Evolutionary conservation across 2,329 filamentous ascomycete species (phyloP).

Genomic region (Huntiella abstrusa): DNA sequence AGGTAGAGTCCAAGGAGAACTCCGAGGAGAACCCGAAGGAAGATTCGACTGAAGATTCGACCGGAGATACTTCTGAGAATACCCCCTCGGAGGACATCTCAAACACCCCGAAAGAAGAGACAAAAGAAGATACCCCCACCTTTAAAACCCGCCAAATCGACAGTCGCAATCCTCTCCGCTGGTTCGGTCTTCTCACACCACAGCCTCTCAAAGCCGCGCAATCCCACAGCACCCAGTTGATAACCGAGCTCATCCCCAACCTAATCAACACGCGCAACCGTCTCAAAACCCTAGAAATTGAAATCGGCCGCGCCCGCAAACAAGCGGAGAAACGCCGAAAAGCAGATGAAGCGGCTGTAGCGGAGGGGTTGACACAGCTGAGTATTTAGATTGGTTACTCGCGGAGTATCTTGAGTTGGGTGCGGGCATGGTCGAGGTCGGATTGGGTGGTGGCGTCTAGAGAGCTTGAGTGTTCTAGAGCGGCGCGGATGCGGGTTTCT

Average conservation of each 20-base stretch:
- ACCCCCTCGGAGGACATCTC: conserved; percentile 9
- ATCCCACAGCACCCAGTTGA: conserved; percentile 31
- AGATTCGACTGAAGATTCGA: conserved; percentile 4
- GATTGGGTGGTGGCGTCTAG: too few relatives aligned
- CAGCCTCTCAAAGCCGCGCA: conserved; percentile 39
- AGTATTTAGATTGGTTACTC: too few relatives aligned
- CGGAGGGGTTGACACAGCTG: not conserved
- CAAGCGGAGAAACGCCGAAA: conserved; percentile 27
- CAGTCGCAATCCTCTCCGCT: conserved; percentile 33
- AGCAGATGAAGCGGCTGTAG: not conserved
- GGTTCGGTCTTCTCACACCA: conserved; percentile 38
- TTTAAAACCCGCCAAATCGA: conserved; percentile 1
- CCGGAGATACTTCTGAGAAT: not conserved
- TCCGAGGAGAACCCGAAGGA: conserved; percentile 4
- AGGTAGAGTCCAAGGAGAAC: conserved; percentile 1
- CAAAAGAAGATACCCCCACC: not conserved
- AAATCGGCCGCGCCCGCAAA: conserved; percentile 44
- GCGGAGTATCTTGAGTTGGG: conserved; percentile 9
- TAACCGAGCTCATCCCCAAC: conserved; percentile 37
- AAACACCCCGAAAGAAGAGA: conserved; percentile 4
- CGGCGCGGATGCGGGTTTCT: conserved; percentile 22
- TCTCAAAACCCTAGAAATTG: conserved; percentile 47
- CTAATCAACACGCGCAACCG: conserved; percentile 38
- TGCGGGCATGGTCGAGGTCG: not conserved
- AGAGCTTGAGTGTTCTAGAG: not conserved